Conservation (phyloP, 78 protist species). For the Dictyostelium brefeldianum region DNA sequence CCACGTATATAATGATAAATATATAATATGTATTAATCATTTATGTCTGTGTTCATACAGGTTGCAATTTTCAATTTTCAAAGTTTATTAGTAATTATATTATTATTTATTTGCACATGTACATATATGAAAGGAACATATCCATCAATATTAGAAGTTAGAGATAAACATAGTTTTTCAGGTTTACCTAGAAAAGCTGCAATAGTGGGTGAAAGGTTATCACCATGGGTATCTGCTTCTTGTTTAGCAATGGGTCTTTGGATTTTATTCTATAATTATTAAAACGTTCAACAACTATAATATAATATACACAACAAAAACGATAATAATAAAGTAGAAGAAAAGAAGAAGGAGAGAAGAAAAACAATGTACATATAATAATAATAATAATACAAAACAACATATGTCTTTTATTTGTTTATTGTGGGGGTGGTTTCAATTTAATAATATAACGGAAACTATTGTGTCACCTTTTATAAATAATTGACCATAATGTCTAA, state of each 20-base stretch:
- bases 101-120: conserved; percentile 87
- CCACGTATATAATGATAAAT: not conserved
- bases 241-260: conserved; percentile 84
- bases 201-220: conserved; percentile 87
- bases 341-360: not conserved
- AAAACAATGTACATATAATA: not conserved
- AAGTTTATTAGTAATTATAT: conserved; percentile 82
- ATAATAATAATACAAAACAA: not conserved
- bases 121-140: conserved; percentile 66
- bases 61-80: conserved; percentile 88
- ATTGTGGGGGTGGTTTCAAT: not conserved
- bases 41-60: not conserved
- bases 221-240: conserved; percentile 85
- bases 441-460: conserved; percentile 37
- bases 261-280: conserved; percentile 21
- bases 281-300: not conserved
- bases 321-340: not conserved
- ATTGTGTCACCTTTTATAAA: conserved; percentile 66
- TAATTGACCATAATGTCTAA: conserved; percentile 66
- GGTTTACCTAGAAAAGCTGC: conserved; percentile 90
- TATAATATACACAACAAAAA: not conserved
- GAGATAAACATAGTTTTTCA: conserved; percentile 60
- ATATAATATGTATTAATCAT: not conserved
- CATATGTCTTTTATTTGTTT: not conserved
- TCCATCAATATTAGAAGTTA: conserved; percentile 72